A percentile compares a stretch with the other conserved stretches of the same genome.
These are phyloP conservation scores for Phaffomyces antillensis DNA, from an alignment of 805 yeast genomes.

Conservation along the genomic window DNA sequence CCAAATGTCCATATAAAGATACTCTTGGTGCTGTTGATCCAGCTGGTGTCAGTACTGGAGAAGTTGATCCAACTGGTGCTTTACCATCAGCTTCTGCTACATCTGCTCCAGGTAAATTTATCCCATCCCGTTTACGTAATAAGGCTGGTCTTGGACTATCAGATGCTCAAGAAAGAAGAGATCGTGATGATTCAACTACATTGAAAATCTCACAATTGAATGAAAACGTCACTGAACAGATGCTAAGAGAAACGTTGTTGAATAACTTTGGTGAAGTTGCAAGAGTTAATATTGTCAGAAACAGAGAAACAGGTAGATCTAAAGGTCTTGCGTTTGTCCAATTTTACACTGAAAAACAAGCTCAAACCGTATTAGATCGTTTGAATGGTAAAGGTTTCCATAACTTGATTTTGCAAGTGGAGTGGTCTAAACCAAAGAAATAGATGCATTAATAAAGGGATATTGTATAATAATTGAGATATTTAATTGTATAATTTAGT, in stretches of 20 bases:
- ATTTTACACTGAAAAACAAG: slow-evolving; percentile 58
- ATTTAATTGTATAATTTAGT: too few relatives aligned
- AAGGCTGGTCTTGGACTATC: slow-evolving; percentile 29
- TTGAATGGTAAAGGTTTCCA: slow-evolving; percentile 90
- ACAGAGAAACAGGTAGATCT: slow-evolving; percentile 88
- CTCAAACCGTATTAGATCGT: slow-evolving; percentile 67
- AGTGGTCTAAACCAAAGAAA: slow-evolving; percentile 41
- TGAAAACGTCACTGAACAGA: slow-evolving; percentile 74
- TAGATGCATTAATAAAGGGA: not conserved
- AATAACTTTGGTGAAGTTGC: slow-evolving; percentile 57
- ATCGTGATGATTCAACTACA: slow-evolving; percentile 82
- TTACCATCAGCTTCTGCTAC: slow-evolving; percentile 38
- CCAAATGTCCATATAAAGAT: slow-evolving; percentile 93
- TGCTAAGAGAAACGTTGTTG: slow-evolving; percentile 65
- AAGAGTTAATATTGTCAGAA: slow-evolving; percentile 79
- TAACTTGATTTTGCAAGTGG: slow-evolving; percentile 70
- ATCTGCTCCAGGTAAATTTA: slow-evolving; percentile 41
- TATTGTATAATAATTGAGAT: too few relatives aligned
- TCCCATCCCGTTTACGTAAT: slow-evolving; percentile 55
- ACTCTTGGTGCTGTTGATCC: slow-evolving; percentile 55
- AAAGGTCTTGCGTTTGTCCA: slow-evolving; percentile 95
- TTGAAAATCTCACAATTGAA: slow-evolving; percentile 88
- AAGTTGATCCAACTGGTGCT: slow-evolving; percentile 46
- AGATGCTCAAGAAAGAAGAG: slow-evolving; percentile 36
- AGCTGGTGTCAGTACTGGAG: slow-evolving; percentile 27